Conservation (phyloP, 1,284 basidiomycete genomes). For the Ustilago trichophora region DNA sequence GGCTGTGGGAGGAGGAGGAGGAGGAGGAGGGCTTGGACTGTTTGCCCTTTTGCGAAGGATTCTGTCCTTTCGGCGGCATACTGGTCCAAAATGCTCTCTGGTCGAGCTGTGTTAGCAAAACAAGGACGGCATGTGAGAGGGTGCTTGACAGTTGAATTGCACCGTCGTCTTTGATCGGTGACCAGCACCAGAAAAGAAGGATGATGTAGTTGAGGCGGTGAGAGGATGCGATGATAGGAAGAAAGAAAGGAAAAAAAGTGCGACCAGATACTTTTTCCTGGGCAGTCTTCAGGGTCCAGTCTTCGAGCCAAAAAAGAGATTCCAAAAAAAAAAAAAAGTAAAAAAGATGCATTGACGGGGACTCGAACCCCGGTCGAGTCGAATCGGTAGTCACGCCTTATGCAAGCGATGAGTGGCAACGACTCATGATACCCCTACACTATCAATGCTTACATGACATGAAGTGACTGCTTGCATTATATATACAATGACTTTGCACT, state of each 20-base stretch:
- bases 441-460: slow-evolving; percentile 31
- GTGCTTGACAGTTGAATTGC: too few species aligned
- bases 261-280: too few species aligned
- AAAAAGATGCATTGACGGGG: slow-evolving; percentile 50
- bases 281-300: slow-evolving; percentile 13
- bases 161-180: too few species aligned
- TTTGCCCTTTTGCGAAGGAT: slow-evolving; percentile 15
- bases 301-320: background rate
- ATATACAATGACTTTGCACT: background rate
- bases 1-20: too few species aligned
- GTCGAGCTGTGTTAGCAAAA: too few species aligned
- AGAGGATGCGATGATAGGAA: background rate
- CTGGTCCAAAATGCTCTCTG: too few species aligned
- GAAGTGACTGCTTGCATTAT: background rate
- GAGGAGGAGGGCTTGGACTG: background rate
- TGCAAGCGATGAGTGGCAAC: slow-evolving; percentile 39
- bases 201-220: background rate
- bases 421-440: slow-evolving; percentile 49
- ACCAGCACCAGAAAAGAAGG: too few species aligned
- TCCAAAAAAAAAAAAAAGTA: slow-evolving; percentile 1
- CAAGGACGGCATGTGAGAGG: too few species aligned
- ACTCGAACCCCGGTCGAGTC: slow-evolving; percentile 57
- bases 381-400: slow-evolving; percentile 38
- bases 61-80: slow-evolving; percentile 7
- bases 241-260: background rate